Percentiles rank a stretch among this genome's conserved stretches.
These are phyloP conservation scores for Botrytis byssoidea DNA, from an alignment of 2,329 filamentous ascomycete genomes.

Conservation along the genomic window DNA sequence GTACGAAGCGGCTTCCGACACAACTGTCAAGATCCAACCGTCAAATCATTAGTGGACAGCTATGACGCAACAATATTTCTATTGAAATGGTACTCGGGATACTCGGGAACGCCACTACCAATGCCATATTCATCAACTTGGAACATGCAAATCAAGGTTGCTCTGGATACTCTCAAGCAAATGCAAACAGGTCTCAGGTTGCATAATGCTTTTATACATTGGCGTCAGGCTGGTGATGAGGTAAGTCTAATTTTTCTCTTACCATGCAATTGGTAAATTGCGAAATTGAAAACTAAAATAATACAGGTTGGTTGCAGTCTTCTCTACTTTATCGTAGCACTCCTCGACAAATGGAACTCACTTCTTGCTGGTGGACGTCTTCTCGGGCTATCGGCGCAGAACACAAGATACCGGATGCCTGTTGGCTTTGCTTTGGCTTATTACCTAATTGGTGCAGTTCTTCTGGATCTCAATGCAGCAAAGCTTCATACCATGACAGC, in stretches of 20 bases:
- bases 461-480: constrained; percentile 36
- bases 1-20: constrained; percentile 20
- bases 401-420: constrained; percentile 45
- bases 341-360: constrained; percentile 40
- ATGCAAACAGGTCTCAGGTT: constrained; percentile 38
- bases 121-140: constrained; percentile 39
- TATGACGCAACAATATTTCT: constrained; percentile 42
- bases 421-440: constrained; percentile 45
- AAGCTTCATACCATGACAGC: constrained; percentile 18
- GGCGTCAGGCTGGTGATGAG: constrained; percentile 38
- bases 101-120: constrained; percentile 42
- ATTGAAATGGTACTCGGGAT: constrained; percentile 41
- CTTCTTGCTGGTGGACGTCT: constrained; percentile 36
- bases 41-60: constrained; percentile 46
- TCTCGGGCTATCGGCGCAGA: constrained; percentile 38
- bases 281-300: background rate
- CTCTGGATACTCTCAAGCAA: constrained; percentile 36
- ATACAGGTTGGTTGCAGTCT: constrained; percentile 36
- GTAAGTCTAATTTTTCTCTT: constrained; percentile 47
- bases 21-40: constrained; percentile 21
- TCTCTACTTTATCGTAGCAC: constrained; percentile 39
- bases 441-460: constrained; percentile 43
- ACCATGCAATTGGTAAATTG: background rate
- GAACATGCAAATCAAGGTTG: constrained; percentile 39
- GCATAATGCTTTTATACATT: constrained; percentile 39